Evolutionary conservation across 2,329 filamentous ascomycete species (phyloP).

Genomic region (Ophiognomonia clavigignenti-juglandacearum): DNA sequence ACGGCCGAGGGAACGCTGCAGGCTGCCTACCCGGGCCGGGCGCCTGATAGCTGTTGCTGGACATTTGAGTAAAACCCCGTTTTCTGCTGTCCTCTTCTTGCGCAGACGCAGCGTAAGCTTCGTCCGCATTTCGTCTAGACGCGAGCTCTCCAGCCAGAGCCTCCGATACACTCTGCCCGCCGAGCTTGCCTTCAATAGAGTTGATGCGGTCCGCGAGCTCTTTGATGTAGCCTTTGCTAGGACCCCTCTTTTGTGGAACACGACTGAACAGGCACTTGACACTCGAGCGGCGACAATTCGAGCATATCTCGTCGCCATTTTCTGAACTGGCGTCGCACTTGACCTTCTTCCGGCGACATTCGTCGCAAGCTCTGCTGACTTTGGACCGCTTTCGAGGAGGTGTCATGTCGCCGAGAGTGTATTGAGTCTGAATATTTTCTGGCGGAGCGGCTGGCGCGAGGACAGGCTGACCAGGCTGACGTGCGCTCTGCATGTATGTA

Average conservation of each 20-base stretch:
- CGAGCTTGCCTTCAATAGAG: constrained; percentile 74
- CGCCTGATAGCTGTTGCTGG: constrained; percentile 34
- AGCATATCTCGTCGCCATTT: constrained; percentile 67
- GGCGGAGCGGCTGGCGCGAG: constrained; percentile 29
- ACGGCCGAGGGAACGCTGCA: constrained; percentile 34
- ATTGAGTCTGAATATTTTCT: constrained; percentile 42
- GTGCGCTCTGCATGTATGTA: constrained; percentile 22
- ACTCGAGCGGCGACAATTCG: constrained; percentile 73
- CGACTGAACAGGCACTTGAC: constrained; percentile 80
- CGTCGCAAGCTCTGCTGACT: constrained; percentile 83
- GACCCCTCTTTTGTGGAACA: constrained; percentile 81
- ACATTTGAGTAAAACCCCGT: constrained; percentile 45
- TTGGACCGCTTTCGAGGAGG: constrained; percentile 75
- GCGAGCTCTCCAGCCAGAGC: constrained; percentile 36
- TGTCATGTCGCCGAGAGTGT: constrained; percentile 48
- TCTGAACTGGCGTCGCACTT: constrained; percentile 81
- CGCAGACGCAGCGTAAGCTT: constrained; percentile 48
- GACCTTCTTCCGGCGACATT: constrained; percentile 85
- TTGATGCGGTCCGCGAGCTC: constrained; percentile 82
- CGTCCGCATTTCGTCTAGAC: constrained; percentile 35
- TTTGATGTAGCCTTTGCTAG: constrained; percentile 92
- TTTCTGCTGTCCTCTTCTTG: constrained; percentile 36
- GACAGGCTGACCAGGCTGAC: constrained; percentile 20
- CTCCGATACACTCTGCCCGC: constrained; percentile 41
- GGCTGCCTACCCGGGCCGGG: constrained; percentile 37